Percentiles rank a stretch among this genome's conserved stretches.
These are phyloP conservation scores for Lachnellula arida DNA, from an alignment of 2,329 filamentous ascomycete species.

Conservation along the genomic window DNA sequence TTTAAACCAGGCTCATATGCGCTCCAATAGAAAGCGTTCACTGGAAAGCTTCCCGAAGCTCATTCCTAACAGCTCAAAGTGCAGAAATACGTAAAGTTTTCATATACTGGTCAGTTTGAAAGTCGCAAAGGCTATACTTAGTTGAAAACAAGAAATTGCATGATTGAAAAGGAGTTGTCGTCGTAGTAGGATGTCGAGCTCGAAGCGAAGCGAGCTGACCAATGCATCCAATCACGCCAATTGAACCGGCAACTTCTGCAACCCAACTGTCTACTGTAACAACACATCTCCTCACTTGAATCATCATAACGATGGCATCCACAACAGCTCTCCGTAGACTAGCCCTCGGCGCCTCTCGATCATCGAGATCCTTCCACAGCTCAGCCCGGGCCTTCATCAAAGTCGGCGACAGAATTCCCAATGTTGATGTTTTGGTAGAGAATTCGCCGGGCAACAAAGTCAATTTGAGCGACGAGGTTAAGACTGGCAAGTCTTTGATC, in stretches of 20 bases:
- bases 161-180: not conserved
- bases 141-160: not conserved
- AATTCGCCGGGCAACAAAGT: conserved; percentile 84
- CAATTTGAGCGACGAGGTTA: conserved; percentile 70
- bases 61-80: not conserved
- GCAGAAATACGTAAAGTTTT: not conserved
- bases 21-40: conserved; percentile 10
- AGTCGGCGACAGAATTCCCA: conserved; percentile 74
- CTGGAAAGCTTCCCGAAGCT: not conserved
- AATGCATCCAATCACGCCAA: not conserved
- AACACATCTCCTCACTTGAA: not conserved
- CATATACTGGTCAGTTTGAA: not conserved
- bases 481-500: conserved; percentile 68
- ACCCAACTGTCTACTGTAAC: not conserved
- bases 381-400: conserved; percentile 61
- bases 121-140: not conserved
- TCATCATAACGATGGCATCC: conserved; percentile 22
- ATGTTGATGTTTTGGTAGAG: conserved; percentile 68
- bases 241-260: not conserved
- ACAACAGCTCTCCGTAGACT: conserved; percentile 19
- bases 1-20: conserved; percentile 2
- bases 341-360: conserved; percentile 11
- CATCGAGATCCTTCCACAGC: conserved; percentile 52
- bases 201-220: not conserved
- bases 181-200: not conserved